Percentiles rank a stretch among this genome's conserved stretches.
Evolutionary conservation across 164 flowering plant species (phyloP).

Genomic region (Magnolia sinica): DNA sequence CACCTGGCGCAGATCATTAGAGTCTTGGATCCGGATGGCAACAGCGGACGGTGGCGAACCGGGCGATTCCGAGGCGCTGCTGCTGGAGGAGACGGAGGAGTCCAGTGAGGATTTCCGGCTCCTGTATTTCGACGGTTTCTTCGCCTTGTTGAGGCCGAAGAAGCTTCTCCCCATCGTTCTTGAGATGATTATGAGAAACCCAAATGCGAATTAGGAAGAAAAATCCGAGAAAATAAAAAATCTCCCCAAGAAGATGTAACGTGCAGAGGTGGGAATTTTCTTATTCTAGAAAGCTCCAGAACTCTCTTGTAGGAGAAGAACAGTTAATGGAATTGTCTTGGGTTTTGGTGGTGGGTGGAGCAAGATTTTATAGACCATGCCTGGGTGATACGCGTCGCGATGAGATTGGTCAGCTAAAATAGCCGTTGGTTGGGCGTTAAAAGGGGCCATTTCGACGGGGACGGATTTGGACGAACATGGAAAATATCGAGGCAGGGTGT

Average conservation of each 20-base stretch:
- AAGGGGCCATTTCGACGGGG: not conserved
- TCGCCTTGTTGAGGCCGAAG: not conserved
- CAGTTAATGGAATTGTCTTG: not conserved
- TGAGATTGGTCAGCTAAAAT: not conserved
- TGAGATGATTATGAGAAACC: too few species aligned
- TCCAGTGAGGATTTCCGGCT: not conserved
- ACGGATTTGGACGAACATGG: too few species aligned
- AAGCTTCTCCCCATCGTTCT: not conserved
- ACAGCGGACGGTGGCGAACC: not conserved
- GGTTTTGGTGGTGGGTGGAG: not conserved
- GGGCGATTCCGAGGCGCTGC: not conserved
- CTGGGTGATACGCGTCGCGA: not conserved
- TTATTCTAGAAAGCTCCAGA: not conserved
- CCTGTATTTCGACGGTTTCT: not conserved
- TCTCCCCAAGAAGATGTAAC: too few species aligned
- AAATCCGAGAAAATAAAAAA: too few species aligned
- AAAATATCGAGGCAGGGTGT: not conserved
- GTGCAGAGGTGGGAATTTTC: not conserved
- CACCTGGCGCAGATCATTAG: constrained; percentile 14
- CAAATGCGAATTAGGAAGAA: too few species aligned
- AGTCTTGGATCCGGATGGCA: constrained; percentile 8
- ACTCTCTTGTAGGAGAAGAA: too few species aligned
- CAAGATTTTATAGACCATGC: not conserved
- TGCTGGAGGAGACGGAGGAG: not conserved
- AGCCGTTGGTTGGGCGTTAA: not conserved